Conservation (phyloP, 169 alveolate genomes). For the Plasmodium adleri region DNA sequence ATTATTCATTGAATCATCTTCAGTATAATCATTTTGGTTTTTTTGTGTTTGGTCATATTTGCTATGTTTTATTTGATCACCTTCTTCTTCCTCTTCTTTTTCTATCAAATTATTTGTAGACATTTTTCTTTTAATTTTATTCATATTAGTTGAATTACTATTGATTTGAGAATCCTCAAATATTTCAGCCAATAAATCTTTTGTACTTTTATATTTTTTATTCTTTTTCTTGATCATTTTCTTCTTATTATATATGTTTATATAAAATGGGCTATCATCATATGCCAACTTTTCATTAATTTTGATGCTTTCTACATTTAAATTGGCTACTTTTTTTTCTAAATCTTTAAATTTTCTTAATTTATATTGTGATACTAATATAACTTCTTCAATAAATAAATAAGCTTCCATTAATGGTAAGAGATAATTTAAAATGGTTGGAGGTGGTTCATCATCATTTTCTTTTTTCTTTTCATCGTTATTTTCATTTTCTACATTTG, state of each 20-base stretch:
- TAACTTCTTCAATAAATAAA: slow-evolving; percentile 74
- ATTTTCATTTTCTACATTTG: background rate
- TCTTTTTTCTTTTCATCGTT: slow-evolving; percentile 60
- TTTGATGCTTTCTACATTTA: slow-evolving; percentile 63
- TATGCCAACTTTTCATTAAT: slow-evolving; percentile 58
- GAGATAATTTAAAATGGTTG: slow-evolving; percentile 60
- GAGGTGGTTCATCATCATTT: slow-evolving; percentile 70
- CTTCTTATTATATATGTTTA: slow-evolving; percentile 54
- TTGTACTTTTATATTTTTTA: background rate
- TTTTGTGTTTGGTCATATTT: background rate
- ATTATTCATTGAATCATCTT: background rate
- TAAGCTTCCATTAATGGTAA: slow-evolving; percentile 74
- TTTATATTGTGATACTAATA: slow-evolving; percentile 60
- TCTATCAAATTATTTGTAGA: background rate
- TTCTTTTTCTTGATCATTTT: slow-evolving; percentile 2
- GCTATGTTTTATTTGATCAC: background rate
- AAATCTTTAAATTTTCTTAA: slow-evolving; percentile 64
- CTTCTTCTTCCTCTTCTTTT: slow-evolving; percentile 15
- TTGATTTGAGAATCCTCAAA: background rate
- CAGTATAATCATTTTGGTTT: background rate
- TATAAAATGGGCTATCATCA: slow-evolving; percentile 73
- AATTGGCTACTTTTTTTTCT: slow-evolving; percentile 65
- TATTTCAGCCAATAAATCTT: background rate
- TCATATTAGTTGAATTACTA: slow-evolving; percentile 3
- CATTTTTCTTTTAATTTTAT: slow-evolving; percentile 36